Percentiles rank a stretch among this genome's conserved stretches.
These are phyloP conservation scores for Rubroboletus satanas DNA, from an alignment of 768 basidiomycete species.

Conservation along the genomic window DNA sequence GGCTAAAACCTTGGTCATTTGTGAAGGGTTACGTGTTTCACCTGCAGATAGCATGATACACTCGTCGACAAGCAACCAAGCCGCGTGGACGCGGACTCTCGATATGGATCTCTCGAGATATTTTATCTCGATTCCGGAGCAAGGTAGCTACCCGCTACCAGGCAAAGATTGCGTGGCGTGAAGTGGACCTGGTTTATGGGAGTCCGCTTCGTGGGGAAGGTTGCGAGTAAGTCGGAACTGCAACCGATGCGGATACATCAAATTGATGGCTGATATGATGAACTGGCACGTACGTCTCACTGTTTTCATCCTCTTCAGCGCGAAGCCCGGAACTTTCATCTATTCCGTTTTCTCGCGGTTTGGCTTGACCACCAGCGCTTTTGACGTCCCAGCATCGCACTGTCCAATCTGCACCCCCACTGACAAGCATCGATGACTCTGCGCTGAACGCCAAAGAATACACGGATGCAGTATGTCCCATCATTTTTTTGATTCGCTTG, in stretches of 20 bases:
- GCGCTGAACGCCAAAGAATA: slow-evolving; percentile 90
- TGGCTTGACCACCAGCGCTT: slow-evolving; percentile 61
- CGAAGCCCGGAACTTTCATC: slow-evolving; percentile 32
- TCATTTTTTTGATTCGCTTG: slow-evolving; percentile 93
- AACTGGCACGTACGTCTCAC: slow-evolving; percentile 62
- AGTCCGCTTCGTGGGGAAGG: slow-evolving; percentile 94
- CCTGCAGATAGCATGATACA: background rate
- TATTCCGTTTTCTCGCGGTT: slow-evolving; percentile 54
- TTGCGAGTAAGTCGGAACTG: slow-evolving; percentile 82
- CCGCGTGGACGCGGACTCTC: background rate
- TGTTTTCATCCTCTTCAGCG: slow-evolving; percentile 48
- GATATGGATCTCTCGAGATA: background rate
- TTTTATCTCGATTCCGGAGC: slow-evolving; percentile 51
- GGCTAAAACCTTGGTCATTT: slow-evolving; percentile 1
- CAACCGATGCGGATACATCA: slow-evolving; percentile 5
- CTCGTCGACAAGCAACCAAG: background rate
- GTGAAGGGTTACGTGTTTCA: background rate
- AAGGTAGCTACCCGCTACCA: slow-evolving; percentile 76
- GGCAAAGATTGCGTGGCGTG: slow-evolving; percentile 89
- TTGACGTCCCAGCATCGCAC: slow-evolving; percentile 99
- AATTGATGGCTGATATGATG: background rate
- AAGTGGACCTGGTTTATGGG: slow-evolving; percentile 91
- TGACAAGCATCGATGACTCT: slow-evolving; percentile 87
- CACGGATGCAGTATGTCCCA: slow-evolving; percentile 84
- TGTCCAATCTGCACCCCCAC: slow-evolving; percentile 92